phyloP scores from a whole-genome alignment of 176 grass and related monocot genomes.

The Rhynchospora breviuscula region DNA sequence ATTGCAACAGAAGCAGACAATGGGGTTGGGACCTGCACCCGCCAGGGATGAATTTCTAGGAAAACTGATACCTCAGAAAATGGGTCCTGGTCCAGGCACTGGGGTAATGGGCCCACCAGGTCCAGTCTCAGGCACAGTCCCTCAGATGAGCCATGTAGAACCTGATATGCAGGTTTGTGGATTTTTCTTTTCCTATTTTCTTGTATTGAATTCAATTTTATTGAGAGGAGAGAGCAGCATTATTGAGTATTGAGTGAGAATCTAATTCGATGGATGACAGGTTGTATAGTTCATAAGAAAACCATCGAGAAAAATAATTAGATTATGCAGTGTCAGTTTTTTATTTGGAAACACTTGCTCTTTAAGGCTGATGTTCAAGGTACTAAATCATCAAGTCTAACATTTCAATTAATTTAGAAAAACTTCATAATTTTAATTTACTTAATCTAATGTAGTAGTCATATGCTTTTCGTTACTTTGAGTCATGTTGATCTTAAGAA shows the following conservation, averaged over 20 bases:
- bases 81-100: slow-evolving; percentile 29
- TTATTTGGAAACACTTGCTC: not conserved
- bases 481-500: not conserved
- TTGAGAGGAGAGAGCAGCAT: not conserved
- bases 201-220: not conserved
- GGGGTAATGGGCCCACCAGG: not conserved
- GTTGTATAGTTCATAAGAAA: not conserved
- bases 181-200: slow-evolving; percentile 29
- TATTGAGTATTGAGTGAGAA: not conserved
- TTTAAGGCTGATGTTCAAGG: not conserved
- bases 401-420: not conserved
- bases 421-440: not conserved
- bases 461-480: not conserved
- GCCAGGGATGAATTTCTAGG: slow-evolving; percentile 41
- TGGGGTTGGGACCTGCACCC: slow-evolving; percentile 31
- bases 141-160: slow-evolving; percentile 40
- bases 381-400: not conserved
- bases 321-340: not conserved
- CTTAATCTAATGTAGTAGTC: not conserved
- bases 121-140: not conserved
- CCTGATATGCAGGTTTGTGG: slow-evolving; percentile 53
- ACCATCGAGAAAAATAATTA: not conserved
- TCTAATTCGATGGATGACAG: not conserved
- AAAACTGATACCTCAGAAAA: slow-evolving; percentile 32
- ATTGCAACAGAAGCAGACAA: slow-evolving; percentile 47